phyloP scores from a whole-genome alignment of 306 rosid genomes.

The Styphnolobium japonicum region DNA sequence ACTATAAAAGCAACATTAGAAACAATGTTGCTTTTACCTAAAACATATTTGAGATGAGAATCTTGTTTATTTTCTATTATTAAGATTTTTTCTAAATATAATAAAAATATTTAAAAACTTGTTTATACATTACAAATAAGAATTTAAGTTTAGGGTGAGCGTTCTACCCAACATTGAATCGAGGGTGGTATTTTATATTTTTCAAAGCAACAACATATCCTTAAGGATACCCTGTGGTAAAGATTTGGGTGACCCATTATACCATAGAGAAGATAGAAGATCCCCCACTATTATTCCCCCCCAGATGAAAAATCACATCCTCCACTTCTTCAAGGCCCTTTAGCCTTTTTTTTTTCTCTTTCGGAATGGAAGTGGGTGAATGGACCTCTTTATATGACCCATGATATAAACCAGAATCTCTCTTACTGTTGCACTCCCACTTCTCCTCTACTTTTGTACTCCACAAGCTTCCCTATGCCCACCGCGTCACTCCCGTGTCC shows the following conservation, averaged over 20 bases:
- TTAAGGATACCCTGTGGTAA: slow-evolving; percentile 36
- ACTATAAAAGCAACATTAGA: no score
- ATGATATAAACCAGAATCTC: slow-evolving; percentile 47
- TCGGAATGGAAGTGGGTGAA: slow-evolving; percentile 41
- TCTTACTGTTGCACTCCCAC: slow-evolving; percentile 10
- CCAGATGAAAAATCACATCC: slow-evolving; percentile 29
- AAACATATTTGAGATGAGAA: no score
- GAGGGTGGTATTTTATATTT: background rate
- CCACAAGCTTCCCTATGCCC: slow-evolving; percentile 49
- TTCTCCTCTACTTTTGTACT: slow-evolving; percentile 50
- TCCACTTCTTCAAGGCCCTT: slow-evolving; percentile 40
- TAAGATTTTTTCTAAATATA: no score
- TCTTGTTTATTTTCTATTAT: no score
- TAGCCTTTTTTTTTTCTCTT: slow-evolving; percentile 22
- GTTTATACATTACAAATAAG: no score
- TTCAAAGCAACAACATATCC: slow-evolving; percentile 48
- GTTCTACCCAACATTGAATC: no score
- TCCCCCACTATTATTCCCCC: slow-evolving; percentile 43
- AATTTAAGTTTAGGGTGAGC: no score
- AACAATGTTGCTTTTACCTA: no score
- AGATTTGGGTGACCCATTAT: slow-evolving; percentile 15
- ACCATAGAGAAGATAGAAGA: slow-evolving; percentile 43
- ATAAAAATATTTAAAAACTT: no score
- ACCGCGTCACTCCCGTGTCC: slow-evolving; percentile 45
- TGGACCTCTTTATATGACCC: slow-evolving; percentile 49